Base-by-base conservation (phyloP, 306 rosid species). In the Castanea sativa region DNA sequence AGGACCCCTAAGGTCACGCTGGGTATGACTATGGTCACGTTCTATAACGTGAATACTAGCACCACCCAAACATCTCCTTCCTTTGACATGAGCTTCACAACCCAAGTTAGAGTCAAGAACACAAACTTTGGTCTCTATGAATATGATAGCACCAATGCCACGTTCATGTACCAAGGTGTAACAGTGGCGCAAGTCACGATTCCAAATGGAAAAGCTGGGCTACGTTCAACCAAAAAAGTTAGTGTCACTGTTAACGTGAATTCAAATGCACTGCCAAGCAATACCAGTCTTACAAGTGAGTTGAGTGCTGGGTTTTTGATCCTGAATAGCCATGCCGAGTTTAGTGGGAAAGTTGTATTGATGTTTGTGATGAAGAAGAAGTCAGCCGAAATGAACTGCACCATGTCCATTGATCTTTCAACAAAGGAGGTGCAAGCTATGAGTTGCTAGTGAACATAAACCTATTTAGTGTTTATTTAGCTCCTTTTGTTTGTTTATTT, bases 1-100 rank as follows among this genome's bases (percentile, higher is more conserved):
- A 80, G 73, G 49, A 14, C 79, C 0, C 82, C 85, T 0, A 84
- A 77, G 53, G 11, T 84, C 14, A 67, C 57, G 56, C 18, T 84
- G 7, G 73, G 77, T 33, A 33, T 33, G 45, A 38, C 45, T 7
- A 9, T 67, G 53, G 8, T 45, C 53, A 45, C 11, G 4, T 53
- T 76, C 63, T 63, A 64, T 5, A 80, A 14, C 6, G 20, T 73
- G 19, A 55, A 10, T 4, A 72, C 69, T 3, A 55, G 10, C 56
- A 15, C 70, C 3, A 27, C 70, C 3, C 43, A 63, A 29, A 29
- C 61, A 38, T 11, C 76, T 0, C 53, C 76, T 16, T 59, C 64
- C 12, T 79, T 79, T 3, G 41, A 49, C 27, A 71, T 75, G 2
- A 70, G 7, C 74, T 78, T 78, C 76, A 58, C 38, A 2, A 59